A percentile compares a stretch with the other conserved stretches of the same genome.
phyloP scores from a whole-genome alignment of 305 asterid genomes.

The Vinca major region DNA sequence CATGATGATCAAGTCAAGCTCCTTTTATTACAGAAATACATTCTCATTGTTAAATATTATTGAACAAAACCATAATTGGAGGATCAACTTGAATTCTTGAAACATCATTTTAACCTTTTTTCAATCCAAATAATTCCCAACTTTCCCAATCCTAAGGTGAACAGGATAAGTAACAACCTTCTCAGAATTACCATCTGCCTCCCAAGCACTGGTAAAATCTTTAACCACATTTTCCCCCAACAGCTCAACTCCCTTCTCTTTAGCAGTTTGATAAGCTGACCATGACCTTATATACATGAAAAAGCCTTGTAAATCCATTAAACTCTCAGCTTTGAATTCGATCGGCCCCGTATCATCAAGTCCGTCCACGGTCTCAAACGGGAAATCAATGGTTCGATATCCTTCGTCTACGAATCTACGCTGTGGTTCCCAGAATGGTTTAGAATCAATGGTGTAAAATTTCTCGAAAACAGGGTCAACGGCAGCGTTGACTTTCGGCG shows the following conservation, averaged over 20 bases:
- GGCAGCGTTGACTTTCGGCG: conserved; percentile 28
- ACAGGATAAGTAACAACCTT: conserved; percentile 42
- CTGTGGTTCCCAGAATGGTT: conserved; percentile 39
- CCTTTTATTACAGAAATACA: too few species aligned
- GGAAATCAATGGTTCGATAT: conserved; percentile 47
- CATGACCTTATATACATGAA: conserved; percentile 46
- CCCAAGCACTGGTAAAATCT: conserved; percentile 44
- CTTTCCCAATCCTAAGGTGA: conserved; percentile 61
- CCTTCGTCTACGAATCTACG: conserved; percentile 36
- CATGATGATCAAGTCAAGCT: too few species aligned
- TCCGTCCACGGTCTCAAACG: conserved; percentile 50
- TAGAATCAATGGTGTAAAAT: conserved; percentile 26
- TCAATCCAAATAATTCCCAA: conserved; percentile 20
- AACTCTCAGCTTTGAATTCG: conserved; percentile 33
- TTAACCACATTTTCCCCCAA: conserved; percentile 34
- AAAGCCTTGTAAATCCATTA: conserved; percentile 42
- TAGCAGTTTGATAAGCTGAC: conserved; percentile 58
- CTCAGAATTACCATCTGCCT: conserved; percentile 33
- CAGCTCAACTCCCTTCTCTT: conserved; percentile 49
- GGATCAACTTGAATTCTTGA: too few species aligned
- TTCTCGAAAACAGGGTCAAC: conserved; percentile 35
- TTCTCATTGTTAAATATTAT: too few species aligned
- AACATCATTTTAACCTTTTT: too few species aligned
- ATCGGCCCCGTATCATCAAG: conserved; percentile 44
- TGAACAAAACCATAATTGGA: too few species aligned